phyloP scores from a whole-genome alignment of 2,329 filamentous ascomycete genomes.

The Tympanopsis confertula region DNA sequence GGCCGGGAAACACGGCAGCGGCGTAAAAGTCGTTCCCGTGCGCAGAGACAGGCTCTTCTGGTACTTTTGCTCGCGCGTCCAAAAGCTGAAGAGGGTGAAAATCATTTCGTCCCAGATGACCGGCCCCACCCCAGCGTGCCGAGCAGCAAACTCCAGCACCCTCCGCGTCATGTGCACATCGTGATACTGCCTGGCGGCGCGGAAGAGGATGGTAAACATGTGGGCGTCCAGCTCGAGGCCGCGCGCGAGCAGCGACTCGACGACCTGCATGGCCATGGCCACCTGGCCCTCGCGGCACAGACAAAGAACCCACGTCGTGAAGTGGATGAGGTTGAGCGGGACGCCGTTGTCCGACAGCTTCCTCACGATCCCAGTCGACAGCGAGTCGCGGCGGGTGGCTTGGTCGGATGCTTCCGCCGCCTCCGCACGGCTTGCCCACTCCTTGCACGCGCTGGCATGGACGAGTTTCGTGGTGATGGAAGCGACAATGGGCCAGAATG shows the following conservation, averaged over 20 bases:
- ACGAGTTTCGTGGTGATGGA: slow-evolving; percentile 46
- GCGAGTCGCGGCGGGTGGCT: slow-evolving; percentile 25
- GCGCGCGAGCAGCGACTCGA: slow-evolving; percentile 46
- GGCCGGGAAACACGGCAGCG: slow-evolving; percentile 26
- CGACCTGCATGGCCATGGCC: slow-evolving; percentile 52
- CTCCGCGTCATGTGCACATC: slow-evolving; percentile 41
- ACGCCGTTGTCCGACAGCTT: slow-evolving; percentile 48
- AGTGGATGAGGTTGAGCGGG: slow-evolving; percentile 46
- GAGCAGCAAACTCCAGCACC: slow-evolving; percentile 39
- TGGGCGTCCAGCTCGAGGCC: slow-evolving; percentile 51
- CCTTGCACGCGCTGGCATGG: slow-evolving; percentile 4
- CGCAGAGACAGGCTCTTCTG: slow-evolving; percentile 10
- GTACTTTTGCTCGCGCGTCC: slow-evolving; percentile 23
- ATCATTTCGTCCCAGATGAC: slow-evolving; percentile 38
- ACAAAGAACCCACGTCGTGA: slow-evolving; percentile 61
- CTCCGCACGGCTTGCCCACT: slow-evolving; percentile 5
- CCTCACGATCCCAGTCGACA: slow-evolving; percentile 39
- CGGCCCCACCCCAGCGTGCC: slow-evolving; percentile 31
- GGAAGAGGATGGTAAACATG: slow-evolving; percentile 60
- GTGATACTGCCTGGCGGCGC: slow-evolving; percentile 50
- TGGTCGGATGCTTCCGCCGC: slow-evolving; percentile 19
- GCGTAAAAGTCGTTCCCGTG: slow-evolving; percentile 17
- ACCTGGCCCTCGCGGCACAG: slow-evolving; percentile 54
- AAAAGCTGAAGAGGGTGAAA: slow-evolving; percentile 34
- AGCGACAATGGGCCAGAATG: slow-evolving; percentile 33